Evolutionary conservation across 768 basidiomycete genomes (phyloP).

Genomic region (Dentipellis sp.): DNA sequence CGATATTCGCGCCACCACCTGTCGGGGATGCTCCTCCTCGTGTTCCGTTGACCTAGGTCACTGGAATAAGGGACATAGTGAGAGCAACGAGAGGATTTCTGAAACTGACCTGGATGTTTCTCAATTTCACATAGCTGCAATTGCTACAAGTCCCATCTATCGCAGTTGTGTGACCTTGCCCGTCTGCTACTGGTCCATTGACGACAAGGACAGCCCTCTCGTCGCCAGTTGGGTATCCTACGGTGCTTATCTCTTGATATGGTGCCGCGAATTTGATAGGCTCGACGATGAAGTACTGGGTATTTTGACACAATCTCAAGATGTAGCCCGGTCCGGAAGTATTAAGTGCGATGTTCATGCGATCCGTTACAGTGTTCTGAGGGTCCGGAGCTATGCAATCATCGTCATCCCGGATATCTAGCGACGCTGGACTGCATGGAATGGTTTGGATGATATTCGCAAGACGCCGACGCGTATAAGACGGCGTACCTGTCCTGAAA

Average conservation of each 20-base stretch:
- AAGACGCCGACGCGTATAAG: not conserved
- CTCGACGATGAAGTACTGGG: conserved; percentile 53
- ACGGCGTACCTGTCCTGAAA: not conserved
- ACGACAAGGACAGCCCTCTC: conserved; percentile 65
- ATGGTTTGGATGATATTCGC: not conserved
- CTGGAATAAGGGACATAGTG: not conserved
- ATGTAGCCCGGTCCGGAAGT: conserved; percentile 58
- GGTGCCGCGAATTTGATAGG: conserved; percentile 58
- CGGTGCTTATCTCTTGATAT: conserved; percentile 75
- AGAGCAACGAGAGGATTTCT: not conserved
- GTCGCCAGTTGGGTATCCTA: conserved; percentile 62
- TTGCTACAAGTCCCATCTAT: conserved; percentile 54
- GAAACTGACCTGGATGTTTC: conserved; percentile 57
- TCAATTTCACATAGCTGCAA: conserved; percentile 52
- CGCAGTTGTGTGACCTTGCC: conserved; percentile 63
- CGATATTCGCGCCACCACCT: conserved; percentile 67
- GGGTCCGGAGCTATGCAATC: conserved; percentile 40
- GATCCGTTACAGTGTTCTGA: conserved; percentile 49
- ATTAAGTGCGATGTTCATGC: conserved; percentile 55
- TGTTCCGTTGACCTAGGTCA: conserved; percentile 59
- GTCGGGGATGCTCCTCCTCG: conserved; percentile 44
- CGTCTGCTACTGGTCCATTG: conserved; percentile 50
- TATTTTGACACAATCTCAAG: conserved; percentile 55
- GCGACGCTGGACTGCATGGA: not conserved
- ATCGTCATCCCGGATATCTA: not conserved